Evolutionary conservation across 176 grass and related monocot species (phyloP), one percentile per base, ranked within the genome.

Genomic region (Ampelocalamus luodianensis): DNA sequence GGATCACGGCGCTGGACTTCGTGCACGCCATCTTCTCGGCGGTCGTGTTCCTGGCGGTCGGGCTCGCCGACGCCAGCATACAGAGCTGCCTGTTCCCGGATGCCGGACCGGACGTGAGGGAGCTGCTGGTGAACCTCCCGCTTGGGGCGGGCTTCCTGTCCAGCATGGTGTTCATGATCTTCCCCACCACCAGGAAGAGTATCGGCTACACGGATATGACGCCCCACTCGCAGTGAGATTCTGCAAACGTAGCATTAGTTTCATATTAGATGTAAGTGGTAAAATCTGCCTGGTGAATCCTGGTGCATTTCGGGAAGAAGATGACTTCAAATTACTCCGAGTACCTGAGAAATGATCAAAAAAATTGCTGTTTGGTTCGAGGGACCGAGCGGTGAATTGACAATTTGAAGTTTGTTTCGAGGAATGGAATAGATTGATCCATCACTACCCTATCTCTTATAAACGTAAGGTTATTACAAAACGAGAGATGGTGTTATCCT

Each of bases 111-210:
- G 72, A 96, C 65, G 39, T 80, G 10, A 85, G 65, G 81, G 73
- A 93, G 80, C 68, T 91, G 34, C 88, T 96, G 10, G 63, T 91
- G 53, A 93, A 96, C 87, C 81, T 93, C 46, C 91, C 94, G 39
- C 39, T 40, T 40, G 39, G 39, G 39, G 39, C 64, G 0, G 89
- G 86, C 0, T 40, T 40, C 39, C 39, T 40, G 39, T 40, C 39
- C 39, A 40, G 39, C 39, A 40, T 40, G 39, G 39, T 40, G 39
- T 40, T 40, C 39, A 40, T 40, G 39, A 40, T 40, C 39, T 40
- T 40, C 39, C 39, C 39, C 6, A 40, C 39, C 6, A 40, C 39
- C 39, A 40, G 39, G 39, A 40, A 40, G 39, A 40, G 39, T 40
- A 40, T 40, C 6, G 39, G 39, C 6, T 40, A 40, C 39, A 40